Evolutionary conservation across 1,139 yeast species (phyloP).

Genomic region (Magnusiomyces fungicola): DNA sequence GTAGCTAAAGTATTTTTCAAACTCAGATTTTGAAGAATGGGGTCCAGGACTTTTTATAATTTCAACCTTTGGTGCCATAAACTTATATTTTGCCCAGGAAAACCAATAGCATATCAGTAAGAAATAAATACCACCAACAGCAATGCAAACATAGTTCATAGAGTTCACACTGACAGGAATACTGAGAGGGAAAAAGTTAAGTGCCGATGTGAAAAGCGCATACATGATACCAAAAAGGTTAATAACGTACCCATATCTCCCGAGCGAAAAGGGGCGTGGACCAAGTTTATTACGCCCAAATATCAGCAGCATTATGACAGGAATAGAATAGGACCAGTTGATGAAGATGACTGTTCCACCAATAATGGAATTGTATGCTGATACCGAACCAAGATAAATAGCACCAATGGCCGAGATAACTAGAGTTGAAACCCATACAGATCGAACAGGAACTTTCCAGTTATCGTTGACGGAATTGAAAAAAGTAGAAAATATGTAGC

Average conservation of each 20-base stretch:
- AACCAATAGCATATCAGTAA: constrained; percentile 13
- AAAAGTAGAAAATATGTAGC: constrained; percentile 47
- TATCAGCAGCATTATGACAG: constrained; percentile 55
- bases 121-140: constrained; percentile 19
- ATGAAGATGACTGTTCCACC: constrained; percentile 75
- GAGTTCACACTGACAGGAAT: constrained; percentile 51
- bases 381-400: constrained; percentile 55
- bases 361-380: constrained; percentile 77
- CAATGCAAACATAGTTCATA: constrained; percentile 72
- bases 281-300: constrained; percentile 50
- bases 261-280: constrained; percentile 64
- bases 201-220: constrained; percentile 54
- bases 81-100: constrained; percentile 12
- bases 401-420: constrained; percentile 53
- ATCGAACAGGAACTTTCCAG: constrained; percentile 59
- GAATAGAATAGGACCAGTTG: constrained; percentile 70
- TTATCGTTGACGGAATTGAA: constrained; percentile 63
- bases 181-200: constrained; percentile 67
- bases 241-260: constrained; percentile 54
- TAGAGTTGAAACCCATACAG: constrained; percentile 59
- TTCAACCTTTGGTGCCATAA: constrained; percentile 15
- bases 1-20: too few species aligned
- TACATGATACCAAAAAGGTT: constrained; percentile 52
- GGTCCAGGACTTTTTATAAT: too few species aligned
- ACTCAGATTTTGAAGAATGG: too few species aligned